Evolutionary conservation across 257 asterid species (phyloP).

Genomic region (Solanum neorickii): DNA sequence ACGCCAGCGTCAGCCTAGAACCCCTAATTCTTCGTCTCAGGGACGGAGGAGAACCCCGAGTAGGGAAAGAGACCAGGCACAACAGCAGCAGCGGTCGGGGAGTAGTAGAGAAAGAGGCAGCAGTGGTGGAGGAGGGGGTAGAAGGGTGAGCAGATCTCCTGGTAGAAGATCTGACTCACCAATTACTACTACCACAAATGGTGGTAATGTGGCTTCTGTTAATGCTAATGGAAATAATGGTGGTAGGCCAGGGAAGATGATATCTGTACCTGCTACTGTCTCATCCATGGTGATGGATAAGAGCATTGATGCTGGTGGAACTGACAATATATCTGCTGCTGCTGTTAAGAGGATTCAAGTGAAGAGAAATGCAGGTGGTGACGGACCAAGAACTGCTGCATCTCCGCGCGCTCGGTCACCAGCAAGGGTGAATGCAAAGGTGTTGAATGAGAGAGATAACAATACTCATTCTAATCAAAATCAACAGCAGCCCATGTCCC

Average conservation of each 20-base stretch:
- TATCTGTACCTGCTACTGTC: constrained; percentile 84
- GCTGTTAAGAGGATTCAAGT: constrained; percentile 78
- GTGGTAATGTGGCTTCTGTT: constrained; percentile 11
- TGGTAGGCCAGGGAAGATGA: constrained; percentile 76
- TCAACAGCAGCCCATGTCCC: constrained; percentile 43
- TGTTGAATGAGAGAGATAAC: constrained; percentile 28
- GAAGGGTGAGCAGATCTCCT: constrained; percentile 96
- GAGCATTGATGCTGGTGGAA: constrained; percentile 24
- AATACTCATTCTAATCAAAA: neutral
- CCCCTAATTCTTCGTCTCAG: constrained; percentile 29
- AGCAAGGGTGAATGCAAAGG: constrained; percentile 37
- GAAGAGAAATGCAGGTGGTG: constrained; percentile 60
- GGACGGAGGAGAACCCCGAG: constrained; percentile 93
- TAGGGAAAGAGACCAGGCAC: constrained; percentile 56
- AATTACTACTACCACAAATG: constrained; percentile 10
- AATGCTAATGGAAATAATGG: constrained; percentile 11
- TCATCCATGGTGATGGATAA: constrained; percentile 46
- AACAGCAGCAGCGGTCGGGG: constrained; percentile 51
- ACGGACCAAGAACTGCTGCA: constrained; percentile 34
- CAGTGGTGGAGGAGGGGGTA: constrained; percentile 39
- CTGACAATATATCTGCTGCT: constrained; percentile 13
- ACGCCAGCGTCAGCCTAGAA: constrained; percentile 39
- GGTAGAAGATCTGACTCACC: constrained; percentile 95
- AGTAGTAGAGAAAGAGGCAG: constrained; percentile 52
- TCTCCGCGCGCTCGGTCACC: constrained; percentile 94